A percentile compares a stretch with the other conserved stretches of the same genome.
phyloP scores from a whole-genome alignment of 2,329 filamentous ascomycete species.

The Neonectria ditissima region DNA sequence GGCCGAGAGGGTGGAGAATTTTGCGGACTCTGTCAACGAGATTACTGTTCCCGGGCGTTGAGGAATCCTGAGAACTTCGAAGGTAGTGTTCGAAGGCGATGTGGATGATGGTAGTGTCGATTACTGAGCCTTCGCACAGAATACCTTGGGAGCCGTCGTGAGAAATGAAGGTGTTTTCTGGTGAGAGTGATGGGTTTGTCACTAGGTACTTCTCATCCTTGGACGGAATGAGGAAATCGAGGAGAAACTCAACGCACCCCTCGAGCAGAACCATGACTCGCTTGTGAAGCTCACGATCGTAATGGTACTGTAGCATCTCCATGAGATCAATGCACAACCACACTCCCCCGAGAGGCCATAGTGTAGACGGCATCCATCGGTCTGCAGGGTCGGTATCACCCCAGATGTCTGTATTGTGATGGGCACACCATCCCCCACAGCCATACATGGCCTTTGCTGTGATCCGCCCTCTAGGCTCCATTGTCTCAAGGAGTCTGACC shows the following conservation, averaged over 20 bases:
- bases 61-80: constrained; percentile 27
- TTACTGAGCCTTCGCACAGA: constrained; percentile 44
- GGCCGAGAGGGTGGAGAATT: constrained; percentile 2
- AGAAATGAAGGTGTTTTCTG: constrained; percentile 42
- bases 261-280: constrained; percentile 48
- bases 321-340: constrained; percentile 43
- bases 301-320: constrained; percentile 41
- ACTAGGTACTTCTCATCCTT: constrained; percentile 44
- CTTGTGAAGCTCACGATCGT: constrained; percentile 30
- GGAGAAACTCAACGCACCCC: constrained; percentile 51
- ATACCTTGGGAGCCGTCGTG: constrained; percentile 27
- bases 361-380: constrained; percentile 45
- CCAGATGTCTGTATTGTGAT: constrained; percentile 56
- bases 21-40: neutral
- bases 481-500: constrained; percentile 47
- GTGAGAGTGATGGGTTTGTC: constrained; percentile 42
- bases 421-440: constrained; percentile 51
- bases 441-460: constrained; percentile 53
- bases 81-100: constrained; percentile 40
- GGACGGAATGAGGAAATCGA: constrained; percentile 51
- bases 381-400: constrained; percentile 53
- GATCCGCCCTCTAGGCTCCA: constrained; percentile 45
- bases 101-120: constrained; percentile 38
- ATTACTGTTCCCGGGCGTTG: constrained; percentile 11
- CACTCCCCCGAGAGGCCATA: constrained; percentile 42